phyloP scores from a whole-genome alignment of 345 rosid genomes.

The Nasturtium officinale region DNA sequence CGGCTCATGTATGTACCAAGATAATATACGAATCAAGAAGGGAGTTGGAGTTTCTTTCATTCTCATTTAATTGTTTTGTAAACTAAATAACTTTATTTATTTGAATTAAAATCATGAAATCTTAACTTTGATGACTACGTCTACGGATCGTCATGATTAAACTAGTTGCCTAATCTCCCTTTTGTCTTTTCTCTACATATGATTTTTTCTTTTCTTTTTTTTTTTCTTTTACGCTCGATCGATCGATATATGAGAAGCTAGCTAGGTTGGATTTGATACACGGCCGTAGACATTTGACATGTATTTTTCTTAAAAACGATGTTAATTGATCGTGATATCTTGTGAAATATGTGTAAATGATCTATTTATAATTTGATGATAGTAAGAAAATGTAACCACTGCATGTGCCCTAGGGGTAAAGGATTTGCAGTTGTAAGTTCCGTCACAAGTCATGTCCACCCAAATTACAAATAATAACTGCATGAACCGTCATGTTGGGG shows the following conservation, averaged over 20 bases:
- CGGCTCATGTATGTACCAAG: too few relatives aligned
- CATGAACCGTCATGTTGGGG: too few relatives aligned
- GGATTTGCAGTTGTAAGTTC: too few relatives aligned
- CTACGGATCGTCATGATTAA: constrained; percentile 19
- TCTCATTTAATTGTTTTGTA: not conserved
- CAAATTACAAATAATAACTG: too few relatives aligned
- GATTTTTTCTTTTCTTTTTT: not conserved
- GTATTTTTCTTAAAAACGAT: not conserved
- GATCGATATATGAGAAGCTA: constrained; percentile 9
- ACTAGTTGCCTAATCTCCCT: constrained; percentile 20
- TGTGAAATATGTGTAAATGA: not conserved
- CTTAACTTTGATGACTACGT: constrained; percentile 20
- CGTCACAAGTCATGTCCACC: too few relatives aligned
- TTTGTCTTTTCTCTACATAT: constrained; percentile 9
- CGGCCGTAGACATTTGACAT: not conserved
- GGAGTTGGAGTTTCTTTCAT: not conserved
- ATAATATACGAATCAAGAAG: not conserved
- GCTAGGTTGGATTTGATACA: not conserved
- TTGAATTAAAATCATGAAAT: not conserved
- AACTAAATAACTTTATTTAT: not conserved
- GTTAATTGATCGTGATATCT: not conserved
- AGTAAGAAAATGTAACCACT: too few relatives aligned
- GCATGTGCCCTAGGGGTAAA: too few relatives aligned
- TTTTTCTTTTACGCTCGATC: not conserved
- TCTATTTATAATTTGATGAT: too few relatives aligned